Conservation (phyloP, 192 early-diverging fungal genomes). For the Coemansia aciculifera region DNA sequence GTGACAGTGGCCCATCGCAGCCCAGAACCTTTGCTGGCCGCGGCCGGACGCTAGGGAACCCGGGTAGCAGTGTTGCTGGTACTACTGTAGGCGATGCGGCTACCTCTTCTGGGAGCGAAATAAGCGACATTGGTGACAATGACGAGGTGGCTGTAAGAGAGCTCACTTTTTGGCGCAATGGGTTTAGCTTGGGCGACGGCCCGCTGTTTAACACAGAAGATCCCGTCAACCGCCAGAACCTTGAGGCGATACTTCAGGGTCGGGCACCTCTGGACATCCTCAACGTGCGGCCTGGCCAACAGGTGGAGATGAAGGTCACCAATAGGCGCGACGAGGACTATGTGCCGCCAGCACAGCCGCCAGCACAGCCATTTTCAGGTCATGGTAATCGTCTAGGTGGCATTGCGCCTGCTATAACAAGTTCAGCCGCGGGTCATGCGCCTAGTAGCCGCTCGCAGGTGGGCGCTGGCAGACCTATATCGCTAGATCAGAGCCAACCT, state of each 20-base stretch:
- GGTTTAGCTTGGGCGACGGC: constrained; percentile 94
- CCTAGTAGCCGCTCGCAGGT: constrained; percentile 19
- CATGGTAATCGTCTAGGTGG: constrained; percentile 79
- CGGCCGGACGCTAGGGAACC: constrained; percentile 28
- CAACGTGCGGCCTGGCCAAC: constrained; percentile 86
- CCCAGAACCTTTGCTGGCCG: constrained; percentile 34
- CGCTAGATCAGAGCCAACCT: constrained; percentile 74
- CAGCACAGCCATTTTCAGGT: constrained; percentile 71
- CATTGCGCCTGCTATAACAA: constrained; percentile 37
- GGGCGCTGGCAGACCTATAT: constrained; percentile 33
- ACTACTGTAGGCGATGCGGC: background rate
- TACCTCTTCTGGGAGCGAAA: background rate
- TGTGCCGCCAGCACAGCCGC: constrained; percentile 68
- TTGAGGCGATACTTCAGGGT: constrained; percentile 86
- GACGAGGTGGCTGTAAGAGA: constrained; percentile 56
- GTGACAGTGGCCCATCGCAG: background rate
- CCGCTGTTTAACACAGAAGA: constrained; percentile 83
- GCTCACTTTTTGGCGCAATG: constrained; percentile 94
- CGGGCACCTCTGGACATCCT: constrained; percentile 84
- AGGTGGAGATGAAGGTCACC: constrained; percentile 84
- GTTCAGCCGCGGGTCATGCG: background rate
- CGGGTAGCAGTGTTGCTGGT: background rate
- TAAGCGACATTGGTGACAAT: constrained; percentile 4
- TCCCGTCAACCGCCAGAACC: constrained; percentile 80
- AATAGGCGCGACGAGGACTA: constrained; percentile 86